Evolutionary conservation across 2,329 filamentous ascomycete genomes (phyloP).

Genomic region (Talaromyces sp.): DNA sequence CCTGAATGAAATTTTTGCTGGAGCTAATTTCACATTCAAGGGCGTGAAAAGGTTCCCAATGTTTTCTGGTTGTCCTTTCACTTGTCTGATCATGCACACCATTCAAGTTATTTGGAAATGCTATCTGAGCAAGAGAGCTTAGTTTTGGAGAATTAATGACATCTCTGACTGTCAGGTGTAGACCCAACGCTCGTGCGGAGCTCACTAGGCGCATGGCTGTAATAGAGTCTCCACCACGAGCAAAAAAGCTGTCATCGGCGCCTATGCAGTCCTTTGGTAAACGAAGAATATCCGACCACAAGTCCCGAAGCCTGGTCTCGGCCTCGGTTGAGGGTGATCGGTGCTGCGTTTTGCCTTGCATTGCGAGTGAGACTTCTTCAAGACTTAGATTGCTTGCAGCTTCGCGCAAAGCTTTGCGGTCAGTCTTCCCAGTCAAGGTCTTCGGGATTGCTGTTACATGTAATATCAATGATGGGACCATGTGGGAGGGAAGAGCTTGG

Average conservation of each 20-base stretch:
- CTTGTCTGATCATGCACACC: not conserved
- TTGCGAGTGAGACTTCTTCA: not conserved
- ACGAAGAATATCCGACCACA: not conserved
- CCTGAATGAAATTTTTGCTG: not conserved
- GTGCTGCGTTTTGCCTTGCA: not conserved
- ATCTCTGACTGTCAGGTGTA: not conserved
- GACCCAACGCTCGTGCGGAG: not conserved
- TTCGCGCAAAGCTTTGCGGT: conserved; percentile 5
- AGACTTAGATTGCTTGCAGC: not conserved
- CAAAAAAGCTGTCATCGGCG: not conserved
- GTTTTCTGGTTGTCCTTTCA: not conserved
- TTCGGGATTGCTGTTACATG: not conserved
- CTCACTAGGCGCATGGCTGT: conserved; percentile 1
- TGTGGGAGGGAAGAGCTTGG: conserved; percentile 3
- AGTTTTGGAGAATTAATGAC: not conserved
- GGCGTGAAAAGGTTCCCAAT: not conserved
- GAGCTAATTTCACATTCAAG: not conserved
- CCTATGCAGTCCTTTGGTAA: not conserved
- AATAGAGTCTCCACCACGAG: conserved; percentile 8
- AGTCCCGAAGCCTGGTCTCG: not conserved
- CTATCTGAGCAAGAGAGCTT: not conserved
- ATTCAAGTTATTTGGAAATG: not conserved
- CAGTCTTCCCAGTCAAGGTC: not conserved
- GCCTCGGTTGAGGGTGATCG: not conserved
- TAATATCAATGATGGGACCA: conserved; percentile 7